Percentiles rank a stretch among this genome's conserved stretches.
These are phyloP conservation scores for Pneumocystis sp. DNA, from an alignment of 1,139 yeast genomes.

Conservation along the genomic window DNA sequence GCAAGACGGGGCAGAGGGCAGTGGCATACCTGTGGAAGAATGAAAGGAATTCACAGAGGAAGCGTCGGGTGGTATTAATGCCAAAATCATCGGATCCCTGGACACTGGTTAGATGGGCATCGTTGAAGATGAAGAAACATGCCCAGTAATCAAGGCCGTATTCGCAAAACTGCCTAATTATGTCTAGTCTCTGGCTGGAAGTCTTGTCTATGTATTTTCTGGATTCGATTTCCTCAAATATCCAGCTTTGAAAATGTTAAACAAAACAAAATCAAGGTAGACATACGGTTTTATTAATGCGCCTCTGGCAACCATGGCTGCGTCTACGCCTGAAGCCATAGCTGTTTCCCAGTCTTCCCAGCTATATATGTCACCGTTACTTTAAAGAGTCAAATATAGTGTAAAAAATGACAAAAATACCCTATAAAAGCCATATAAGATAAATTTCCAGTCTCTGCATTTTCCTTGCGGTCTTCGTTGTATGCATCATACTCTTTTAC, in stretches of 20 bases:
- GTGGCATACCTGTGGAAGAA: constrained; percentile 54
- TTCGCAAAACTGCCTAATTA: constrained; percentile 50
- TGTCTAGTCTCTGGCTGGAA: constrained; percentile 74
- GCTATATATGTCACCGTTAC: constrained; percentile 86
- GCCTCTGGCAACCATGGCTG: constrained; percentile 96
- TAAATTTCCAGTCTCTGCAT: constrained; percentile 34
- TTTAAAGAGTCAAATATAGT: constrained; percentile 37
- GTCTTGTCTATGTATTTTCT: constrained; percentile 81
- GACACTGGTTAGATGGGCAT: not conserved
- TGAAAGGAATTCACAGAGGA: constrained; percentile 83
- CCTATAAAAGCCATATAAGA: constrained; percentile 3
- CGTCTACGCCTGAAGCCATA: constrained; percentile 61
- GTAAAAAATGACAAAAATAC: constrained; percentile 2
- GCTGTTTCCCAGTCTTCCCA: constrained; percentile 80
- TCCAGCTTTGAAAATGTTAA: constrained; percentile 37
- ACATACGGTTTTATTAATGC: constrained; percentile 73
- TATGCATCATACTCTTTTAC: not conserved
- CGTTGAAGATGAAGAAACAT: not conserved
- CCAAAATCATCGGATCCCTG: constrained; percentile 87
- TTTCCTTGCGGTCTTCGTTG: constrained; percentile 26
- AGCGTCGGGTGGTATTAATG: constrained; percentile 71
- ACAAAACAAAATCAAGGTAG: not conserved
- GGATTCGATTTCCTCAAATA: constrained; percentile 85
- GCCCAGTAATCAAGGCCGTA: constrained; percentile 86
- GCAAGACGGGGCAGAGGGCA: not conserved